Evolutionary conservation across 2,329 filamentous ascomycete genomes (phyloP), one percentile per base, ranked within the genome.

Genomic region (Cercospora sp.): DNA sequence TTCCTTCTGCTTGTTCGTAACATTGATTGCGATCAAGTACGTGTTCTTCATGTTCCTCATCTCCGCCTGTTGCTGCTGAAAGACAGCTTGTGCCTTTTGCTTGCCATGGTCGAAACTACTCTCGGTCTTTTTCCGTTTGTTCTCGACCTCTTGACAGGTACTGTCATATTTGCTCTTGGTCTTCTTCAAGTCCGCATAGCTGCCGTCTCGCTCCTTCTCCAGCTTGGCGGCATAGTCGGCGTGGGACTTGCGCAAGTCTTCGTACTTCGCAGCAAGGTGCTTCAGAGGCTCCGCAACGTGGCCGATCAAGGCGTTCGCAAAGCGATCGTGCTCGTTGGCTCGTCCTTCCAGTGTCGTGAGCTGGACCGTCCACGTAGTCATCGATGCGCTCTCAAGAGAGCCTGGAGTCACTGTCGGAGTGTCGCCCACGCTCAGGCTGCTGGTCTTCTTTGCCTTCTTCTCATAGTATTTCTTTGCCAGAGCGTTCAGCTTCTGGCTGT

Each of bases 31-130:
- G 76, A 99, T 97, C 69, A 99, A 83, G 78, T 99, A 99, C n/a
- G 91, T 93, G 79, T 99, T 99, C 85, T 99, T 99, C 79, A 91
- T 87, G 78, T 99, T 99, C 81, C 95, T 92, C 95, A 98, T 98
- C 74, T 99, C 95, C 69, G 90, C 82, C 69, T 96, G 85, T 80
- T 98, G 94, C 78, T 97, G 93, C 76, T 97, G 92, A 80, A 97
- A 99, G 43, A 92, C 89, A 78, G 88, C 90, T 78, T 97, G 92
- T 7, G 94, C 93, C 82, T 97, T 99, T 70, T 88, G 83, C 82
- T 97, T 97, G 79, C 87, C 83, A 75, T 89, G 85, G 72, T 98
- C 94, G 77, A 95, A 96, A n/a, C 93, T 89, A 58, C 91, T 91
- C 76, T 99, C 95, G 61, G 91, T 89, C 85, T 99, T 99, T 84